A percentile compares a stretch with the other conserved stretches of the same genome.
phyloP scores from a whole-genome alignment of 2,329 filamentous ascomycete species.

The Amylocarpus encephaloides region DNA sequence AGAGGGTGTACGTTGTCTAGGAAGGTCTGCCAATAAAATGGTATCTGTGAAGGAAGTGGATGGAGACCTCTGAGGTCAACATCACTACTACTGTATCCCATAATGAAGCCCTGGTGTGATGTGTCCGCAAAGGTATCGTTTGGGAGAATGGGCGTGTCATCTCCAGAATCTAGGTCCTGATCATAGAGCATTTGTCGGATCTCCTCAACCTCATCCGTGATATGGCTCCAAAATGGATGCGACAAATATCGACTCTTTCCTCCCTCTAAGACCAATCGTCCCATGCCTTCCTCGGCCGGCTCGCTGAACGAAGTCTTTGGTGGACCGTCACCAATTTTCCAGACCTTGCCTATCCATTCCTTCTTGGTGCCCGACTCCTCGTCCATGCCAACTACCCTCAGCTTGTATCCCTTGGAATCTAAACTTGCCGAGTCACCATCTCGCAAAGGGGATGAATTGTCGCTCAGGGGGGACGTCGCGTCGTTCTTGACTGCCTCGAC shows the following conservation, averaged over 20 bases:
- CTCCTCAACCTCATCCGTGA: constrained; percentile 57
- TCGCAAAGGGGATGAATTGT: constrained; percentile 16
- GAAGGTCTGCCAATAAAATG: constrained; percentile 63
- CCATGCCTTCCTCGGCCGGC: constrained; percentile 45
- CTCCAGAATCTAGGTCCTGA: constrained; percentile 25
- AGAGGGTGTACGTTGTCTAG: constrained; percentile 69
- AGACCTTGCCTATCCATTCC: constrained; percentile 22
- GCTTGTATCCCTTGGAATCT: constrained; percentile 6
- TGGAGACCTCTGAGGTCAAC: constrained; percentile 61
- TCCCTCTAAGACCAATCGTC: constrained; percentile 64
- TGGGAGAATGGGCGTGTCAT: constrained; percentile 20
- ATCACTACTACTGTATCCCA: constrained; percentile 66
- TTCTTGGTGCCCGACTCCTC: constrained; percentile 23
- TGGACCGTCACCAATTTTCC: constrained; percentile 23
- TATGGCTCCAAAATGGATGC: constrained; percentile 67
- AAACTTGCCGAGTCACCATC: constrained; percentile 15
- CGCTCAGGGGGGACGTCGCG: constrained; percentile 20
- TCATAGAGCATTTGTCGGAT: constrained; percentile 30
- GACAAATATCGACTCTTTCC: constrained; percentile 66
- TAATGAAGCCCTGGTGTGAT: constrained; percentile 66
- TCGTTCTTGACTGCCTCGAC: constrained; percentile 22
- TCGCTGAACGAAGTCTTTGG: constrained; percentile 31
- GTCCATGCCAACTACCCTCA: constrained; percentile 27
- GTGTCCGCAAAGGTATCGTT: constrained; percentile 50
- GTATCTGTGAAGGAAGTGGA: constrained; percentile 58